These are phyloP conservation scores for Leccinum insigne DNA, from an alignment of 1,284 basidiomycete genomes.

Conservation along the genomic window DNA sequence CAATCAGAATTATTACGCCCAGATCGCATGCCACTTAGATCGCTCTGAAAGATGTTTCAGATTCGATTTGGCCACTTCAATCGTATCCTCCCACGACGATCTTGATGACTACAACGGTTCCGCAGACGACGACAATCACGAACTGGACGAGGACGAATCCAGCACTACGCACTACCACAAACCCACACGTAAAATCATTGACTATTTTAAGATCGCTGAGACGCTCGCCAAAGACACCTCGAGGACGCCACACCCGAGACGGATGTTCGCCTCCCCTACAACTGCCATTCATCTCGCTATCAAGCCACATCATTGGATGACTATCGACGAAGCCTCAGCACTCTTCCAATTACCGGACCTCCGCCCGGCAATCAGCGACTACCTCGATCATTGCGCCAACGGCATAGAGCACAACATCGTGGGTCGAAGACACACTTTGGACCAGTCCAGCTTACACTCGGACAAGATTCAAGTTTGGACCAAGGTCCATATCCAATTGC, in stretches of 20 bases:
- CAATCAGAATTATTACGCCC: background rate
- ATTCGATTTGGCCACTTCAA: background rate
- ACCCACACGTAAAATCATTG: background rate
- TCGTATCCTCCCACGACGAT: background rate
- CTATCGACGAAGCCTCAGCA: background rate
- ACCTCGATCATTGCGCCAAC: background rate
- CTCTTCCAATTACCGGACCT: background rate
- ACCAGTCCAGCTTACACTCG: background rate
- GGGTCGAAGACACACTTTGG: background rate
- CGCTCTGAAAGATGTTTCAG: background rate
- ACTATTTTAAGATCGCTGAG: background rate
- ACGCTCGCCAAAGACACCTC: background rate
- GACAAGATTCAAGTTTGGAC: background rate
- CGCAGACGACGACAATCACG: background rate
- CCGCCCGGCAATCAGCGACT: background rate
- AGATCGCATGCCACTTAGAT: background rate
- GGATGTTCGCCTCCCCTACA: background rate
- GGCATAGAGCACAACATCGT: background rate
- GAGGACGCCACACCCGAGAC: background rate
- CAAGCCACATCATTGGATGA: background rate
- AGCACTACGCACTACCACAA: background rate
- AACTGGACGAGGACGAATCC: background rate
- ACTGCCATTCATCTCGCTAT: background rate
- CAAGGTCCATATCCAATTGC: background rate
- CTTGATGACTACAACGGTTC: background rate